Evolutionary conservation across 2,329 filamentous ascomycete species (phyloP), one percentile per base, ranked within the genome.

Genomic region (Clonostachys rhizophaga): DNA sequence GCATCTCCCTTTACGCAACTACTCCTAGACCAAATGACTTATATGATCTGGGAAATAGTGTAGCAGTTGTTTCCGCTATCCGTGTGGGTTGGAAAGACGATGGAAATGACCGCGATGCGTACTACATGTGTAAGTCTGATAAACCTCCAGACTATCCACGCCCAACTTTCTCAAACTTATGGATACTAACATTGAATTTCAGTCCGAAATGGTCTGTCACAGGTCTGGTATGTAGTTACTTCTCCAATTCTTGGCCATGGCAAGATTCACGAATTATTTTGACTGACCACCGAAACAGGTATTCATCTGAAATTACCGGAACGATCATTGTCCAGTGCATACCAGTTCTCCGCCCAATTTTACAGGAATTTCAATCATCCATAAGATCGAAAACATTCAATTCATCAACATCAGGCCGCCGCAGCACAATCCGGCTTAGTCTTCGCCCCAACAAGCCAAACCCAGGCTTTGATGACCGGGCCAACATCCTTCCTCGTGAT

Each of bases 281-380:
- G 8, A 6, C 30, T 12, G 20, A 40, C 33, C 10, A 8, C 3
- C 34, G 39, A 45, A 35, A 60, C 24, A 30, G 62, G 60, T 70
- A 76, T 57, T 75, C 72, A 0, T 74, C 74, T 14, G 75, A 79
- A 57, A 64, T 78, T 46, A 67, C 72, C 9, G 74, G 75, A 46
- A 78, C 75, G 24, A 76, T 79, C 52, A 76, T 79, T 40, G 75
- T 78, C 5, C 75, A 78, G 52, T 78, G 72, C 49, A 71, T 79
- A 4, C 75, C 75, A 3, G 69, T 79, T 14, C 54, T 78, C 8
- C 68, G 75, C 10, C 72, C 74, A 0, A 65, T 78, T 17, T 51
- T 78, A 10, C 24, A 30, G 6, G 24, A 30, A 10, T 30, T 30
- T 30, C 24, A 30, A 30, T 30, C 24, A 9, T 30, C 24, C 24